Base-by-base conservation (phyloP, 2,329 filamentous ascomycete species). In the Grosmannia serpens region DNA sequence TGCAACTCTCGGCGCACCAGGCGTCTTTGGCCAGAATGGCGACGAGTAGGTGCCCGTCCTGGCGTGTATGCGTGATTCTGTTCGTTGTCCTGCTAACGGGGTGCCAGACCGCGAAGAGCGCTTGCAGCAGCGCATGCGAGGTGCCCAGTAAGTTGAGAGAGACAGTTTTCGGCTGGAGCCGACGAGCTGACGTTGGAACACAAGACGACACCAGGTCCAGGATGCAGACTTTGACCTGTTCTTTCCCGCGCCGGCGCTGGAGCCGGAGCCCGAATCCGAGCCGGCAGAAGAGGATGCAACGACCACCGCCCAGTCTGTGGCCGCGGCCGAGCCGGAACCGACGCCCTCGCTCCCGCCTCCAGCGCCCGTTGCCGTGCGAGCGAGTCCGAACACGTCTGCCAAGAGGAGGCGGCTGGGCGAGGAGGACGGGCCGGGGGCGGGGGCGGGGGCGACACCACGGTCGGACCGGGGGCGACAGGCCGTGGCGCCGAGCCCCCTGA, bases 51-150 rank as follows among this genome's bases (percentile, higher is more conserved):
- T 56, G 22, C 8, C 10, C 15, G 13, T 44, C 13, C 11, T 53
- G 9, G 44, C 13, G n/a, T 11, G 35, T 17, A 4, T 27, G 20
- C n/a, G 2, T n/a, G 17, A 7, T 38, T 38, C 17, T 22, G 2
- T 1, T 22, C 17, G 27, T 1, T 4, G 20, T 13, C 20, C 11
- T 9, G 33, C 52, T 54, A 44, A 54, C 24, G 9, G 20, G 1
- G 38, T 17, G n/a, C 53, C 59, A 81, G 78, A 75, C 66, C 81
- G 83, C 64, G 79, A 82, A 64, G 81, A 84, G 67, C 81, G 82
- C 66, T 77, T 85, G 73, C 81, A 82, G 62, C 77, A 84, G 71
- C 82, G 83, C 67, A 79, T 86, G 67, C 82, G 83, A 62, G 83
- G 83, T 61, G 82, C 83, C 49, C 80, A 82, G 82, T 84, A 75